phyloP scores from a whole-genome alignment of 2,329 filamentous ascomycete species.

The Atkinsonella hypoxylon region DNA sequence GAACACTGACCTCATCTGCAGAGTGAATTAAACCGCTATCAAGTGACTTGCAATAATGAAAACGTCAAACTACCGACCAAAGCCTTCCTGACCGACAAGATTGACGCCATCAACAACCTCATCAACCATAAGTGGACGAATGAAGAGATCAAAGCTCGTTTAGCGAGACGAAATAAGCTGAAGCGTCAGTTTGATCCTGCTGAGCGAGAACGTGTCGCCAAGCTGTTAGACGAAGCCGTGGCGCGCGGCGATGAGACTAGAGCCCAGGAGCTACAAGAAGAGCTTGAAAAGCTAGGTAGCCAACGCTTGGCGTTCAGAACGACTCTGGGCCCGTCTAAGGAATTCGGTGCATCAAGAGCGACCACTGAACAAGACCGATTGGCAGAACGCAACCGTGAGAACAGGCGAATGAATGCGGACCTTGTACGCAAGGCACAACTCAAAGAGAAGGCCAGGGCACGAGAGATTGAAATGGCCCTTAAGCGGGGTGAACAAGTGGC shows the following conservation, averaged over 20 bases:
- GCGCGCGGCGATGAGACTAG: slow-evolving; percentile 49
- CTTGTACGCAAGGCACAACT: slow-evolving; percentile 84
- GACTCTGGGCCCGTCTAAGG: slow-evolving; percentile 42
- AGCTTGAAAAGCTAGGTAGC: slow-evolving; percentile 50
- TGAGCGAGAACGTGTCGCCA: slow-evolving; percentile 55
- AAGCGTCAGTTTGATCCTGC: slow-evolving; percentile 53
- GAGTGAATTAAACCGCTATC: slow-evolving; percentile 72
- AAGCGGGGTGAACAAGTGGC: slow-evolving; percentile 50
- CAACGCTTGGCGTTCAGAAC: slow-evolving; percentile 66
- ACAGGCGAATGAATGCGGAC: slow-evolving; percentile 75
- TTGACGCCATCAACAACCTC: slow-evolving; percentile 67
- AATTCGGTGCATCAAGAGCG: slow-evolving; percentile 33
- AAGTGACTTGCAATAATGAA: slow-evolving; percentile 60
- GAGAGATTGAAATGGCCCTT: slow-evolving; percentile 47
- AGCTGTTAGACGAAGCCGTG: slow-evolving; percentile 54
- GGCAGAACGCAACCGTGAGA: slow-evolving; percentile 71
- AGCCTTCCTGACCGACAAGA: slow-evolving; percentile 55
- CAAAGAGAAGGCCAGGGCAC: slow-evolving; percentile 57
- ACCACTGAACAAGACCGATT: slow-evolving; percentile 68
- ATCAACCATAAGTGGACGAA: slow-evolving; percentile 75
- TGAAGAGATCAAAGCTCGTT: slow-evolving; percentile 67
- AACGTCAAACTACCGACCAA: slow-evolving; percentile 64
- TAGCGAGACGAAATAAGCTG: slow-evolving; percentile 58
- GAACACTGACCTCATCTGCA: slow-evolving; percentile 25
- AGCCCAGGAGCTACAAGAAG: slow-evolving; percentile 41